These are phyloP conservation scores for Hippophae rhamnoides DNA, from an alignment of 306 rosid genomes.

Conservation along the genomic window DNA sequence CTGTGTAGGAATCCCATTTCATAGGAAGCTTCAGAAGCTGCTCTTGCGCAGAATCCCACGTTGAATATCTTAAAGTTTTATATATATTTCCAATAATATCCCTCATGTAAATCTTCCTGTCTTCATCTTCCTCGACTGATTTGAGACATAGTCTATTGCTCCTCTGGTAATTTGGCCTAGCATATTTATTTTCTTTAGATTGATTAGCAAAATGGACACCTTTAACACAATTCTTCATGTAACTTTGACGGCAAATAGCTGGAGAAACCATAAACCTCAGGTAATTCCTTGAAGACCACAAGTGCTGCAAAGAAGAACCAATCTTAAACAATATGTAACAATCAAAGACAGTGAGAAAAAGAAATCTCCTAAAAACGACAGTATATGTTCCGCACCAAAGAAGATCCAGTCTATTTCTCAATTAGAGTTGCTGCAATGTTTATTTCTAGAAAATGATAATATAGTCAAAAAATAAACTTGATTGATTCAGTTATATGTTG, in stretches of 20 bases:
- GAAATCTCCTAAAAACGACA: too few relatives aligned
- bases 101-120: conserved; percentile 36
- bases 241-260: background rate
- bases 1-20: conserved; percentile 84
- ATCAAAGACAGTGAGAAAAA: too few relatives aligned
- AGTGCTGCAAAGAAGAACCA: background rate
- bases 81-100: conserved; percentile 37
- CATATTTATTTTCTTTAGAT: conserved; percentile 26
- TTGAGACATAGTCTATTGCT: conserved; percentile 9
- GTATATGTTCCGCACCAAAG: too few relatives aligned
- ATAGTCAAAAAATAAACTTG: too few relatives aligned
- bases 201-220: conserved; percentile 31
- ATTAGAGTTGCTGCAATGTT: too few relatives aligned
- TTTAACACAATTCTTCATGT: conserved; percentile 12
- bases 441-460: too few relatives aligned
- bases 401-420: too few relatives aligned
- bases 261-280: background rate
- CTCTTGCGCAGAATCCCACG: conserved; percentile 59
- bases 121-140: conserved; percentile 7
- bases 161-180: conserved; percentile 7
- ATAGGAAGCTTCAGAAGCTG: conserved; percentile 36
- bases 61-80: conserved; percentile 39
- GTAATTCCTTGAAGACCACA: background rate
- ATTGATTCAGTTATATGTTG: too few relatives aligned
- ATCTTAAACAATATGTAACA: background rate